These are phyloP conservation scores for Cyberlindnera nakhonratchasimensis DNA, from an alignment of 805 yeast genomes.

Conservation along the genomic window DNA sequence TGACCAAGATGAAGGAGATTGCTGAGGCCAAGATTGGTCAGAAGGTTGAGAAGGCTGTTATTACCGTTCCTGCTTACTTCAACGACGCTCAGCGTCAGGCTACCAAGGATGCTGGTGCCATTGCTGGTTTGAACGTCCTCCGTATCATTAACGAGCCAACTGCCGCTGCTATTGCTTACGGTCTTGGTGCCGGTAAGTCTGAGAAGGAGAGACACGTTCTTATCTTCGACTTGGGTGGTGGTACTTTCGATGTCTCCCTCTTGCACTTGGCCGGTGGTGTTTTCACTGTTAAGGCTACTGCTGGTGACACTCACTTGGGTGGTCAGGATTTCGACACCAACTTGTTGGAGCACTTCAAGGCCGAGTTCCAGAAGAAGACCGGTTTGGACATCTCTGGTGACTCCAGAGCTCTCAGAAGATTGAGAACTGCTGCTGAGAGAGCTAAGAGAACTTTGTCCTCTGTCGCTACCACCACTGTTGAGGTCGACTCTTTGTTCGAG, in stretches of 20 bases:
- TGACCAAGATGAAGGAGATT: conserved; percentile 78
- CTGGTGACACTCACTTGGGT: conserved; percentile 99
- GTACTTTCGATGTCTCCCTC: conserved; percentile 96
- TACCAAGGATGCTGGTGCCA: conserved; percentile 79
- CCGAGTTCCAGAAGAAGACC: conserved; percentile 94
- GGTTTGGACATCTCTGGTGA: conserved; percentile 86
- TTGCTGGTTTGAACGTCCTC: conserved; percentile 73
- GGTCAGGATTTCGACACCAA: conserved; percentile 99
- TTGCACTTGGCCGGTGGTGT: conserved; percentile 94
- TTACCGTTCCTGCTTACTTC: conserved; percentile 79
- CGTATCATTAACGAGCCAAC: conserved; percentile 82
- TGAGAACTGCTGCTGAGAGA: conserved; percentile 98
- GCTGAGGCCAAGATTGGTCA: conserved; percentile 75
- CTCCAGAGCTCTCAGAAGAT: conserved; percentile 95
- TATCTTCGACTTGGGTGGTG: conserved; percentile 97
- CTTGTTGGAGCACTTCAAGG: conserved; percentile 88
- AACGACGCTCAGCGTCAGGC: conserved; percentile 81
- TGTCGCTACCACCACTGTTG: conserved; percentile 92
- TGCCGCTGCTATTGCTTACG: conserved; percentile 99
- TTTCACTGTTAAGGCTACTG: conserved; percentile 95
- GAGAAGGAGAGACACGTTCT: conserved; percentile 83
- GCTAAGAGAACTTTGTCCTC: conserved; percentile 98
- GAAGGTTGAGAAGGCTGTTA: conserved; percentile 69
- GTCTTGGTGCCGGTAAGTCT: conserved; percentile 87
- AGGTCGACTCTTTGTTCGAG: conserved; percentile 90